These are phyloP conservation scores for Blastobotrys parvus DNA, from an alignment of 805 yeast genomes.

Conservation along the genomic window DNA sequence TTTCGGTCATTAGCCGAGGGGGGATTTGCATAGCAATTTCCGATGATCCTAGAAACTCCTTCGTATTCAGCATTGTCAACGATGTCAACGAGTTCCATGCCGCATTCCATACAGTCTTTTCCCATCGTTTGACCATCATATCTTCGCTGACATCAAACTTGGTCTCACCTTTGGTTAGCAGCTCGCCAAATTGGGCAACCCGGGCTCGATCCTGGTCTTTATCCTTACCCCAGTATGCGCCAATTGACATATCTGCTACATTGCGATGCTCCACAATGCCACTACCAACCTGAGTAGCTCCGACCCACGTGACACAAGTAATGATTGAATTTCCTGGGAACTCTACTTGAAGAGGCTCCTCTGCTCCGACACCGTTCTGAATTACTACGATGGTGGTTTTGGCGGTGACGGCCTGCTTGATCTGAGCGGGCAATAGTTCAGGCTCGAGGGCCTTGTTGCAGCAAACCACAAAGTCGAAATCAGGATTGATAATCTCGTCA, in stretches of 20 bases:
- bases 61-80: constrained; percentile 13
- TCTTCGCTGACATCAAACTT: constrained; percentile 9
- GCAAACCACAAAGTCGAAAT: constrained; percentile 11
- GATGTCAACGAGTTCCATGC: constrained; percentile 20
- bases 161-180: constrained; percentile 19
- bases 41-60: constrained; percentile 10
- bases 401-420: constrained; percentile 8
- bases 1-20: constrained; percentile 50
- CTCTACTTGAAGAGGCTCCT: constrained; percentile 6
- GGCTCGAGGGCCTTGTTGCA: constrained; percentile 16
- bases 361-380: constrained; percentile 14
- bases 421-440: constrained; percentile 27
- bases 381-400: constrained; percentile 12
- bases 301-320: constrained; percentile 15
- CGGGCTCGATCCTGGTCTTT: neutral
- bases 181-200: constrained; percentile 31
- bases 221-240: constrained; percentile 18
- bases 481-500: neutral
- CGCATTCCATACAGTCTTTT: constrained; percentile 18
- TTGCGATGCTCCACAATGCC: constrained; percentile 33
- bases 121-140: constrained; percentile 16
- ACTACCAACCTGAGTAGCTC: constrained; percentile 8
- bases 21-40: constrained; percentile 9
- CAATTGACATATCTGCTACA: constrained; percentile 40
- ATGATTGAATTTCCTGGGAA: constrained; percentile 12